Percentiles rank a stretch among this genome's conserved stretches.
Evolutionary conservation across 2,329 filamentous ascomycete species (phyloP).

Genomic region (Fusarium irregulare): DNA sequence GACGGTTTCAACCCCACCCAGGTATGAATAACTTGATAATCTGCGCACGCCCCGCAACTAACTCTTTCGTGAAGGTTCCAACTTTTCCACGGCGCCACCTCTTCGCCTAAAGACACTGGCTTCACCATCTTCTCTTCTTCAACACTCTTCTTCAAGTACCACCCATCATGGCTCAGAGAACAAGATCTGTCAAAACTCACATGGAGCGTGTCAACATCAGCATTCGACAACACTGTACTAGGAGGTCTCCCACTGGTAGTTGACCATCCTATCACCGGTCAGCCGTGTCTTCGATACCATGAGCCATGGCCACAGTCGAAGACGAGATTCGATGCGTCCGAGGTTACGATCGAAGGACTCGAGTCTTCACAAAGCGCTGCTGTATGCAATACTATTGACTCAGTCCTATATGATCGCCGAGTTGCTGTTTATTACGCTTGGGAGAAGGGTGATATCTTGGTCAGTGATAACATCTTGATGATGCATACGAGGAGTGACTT

Average conservation of each 20-base stretch:
- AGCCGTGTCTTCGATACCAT: conserved; percentile 65
- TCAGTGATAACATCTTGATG: conserved; percentile 63
- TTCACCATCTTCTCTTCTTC: conserved; percentile 67
- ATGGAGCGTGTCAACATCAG: conserved; percentile 61
- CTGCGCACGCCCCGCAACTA: background rate
- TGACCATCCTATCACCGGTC: conserved; percentile 57
- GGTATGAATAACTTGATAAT: conserved; percentile 43
- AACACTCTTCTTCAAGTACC: conserved; percentile 60
- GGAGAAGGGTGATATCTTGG: conserved; percentile 65
- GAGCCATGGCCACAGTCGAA: conserved; percentile 65
- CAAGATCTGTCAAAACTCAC: conserved; percentile 55
- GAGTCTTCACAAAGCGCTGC: conserved; percentile 47
- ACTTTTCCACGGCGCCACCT: conserved; percentile 60
- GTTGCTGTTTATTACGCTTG: conserved; percentile 63
- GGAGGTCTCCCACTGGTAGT: conserved; percentile 57
- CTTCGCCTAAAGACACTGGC: conserved; percentile 62
- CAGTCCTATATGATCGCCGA: conserved; percentile 60
- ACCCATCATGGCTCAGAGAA: conserved; percentile 53
- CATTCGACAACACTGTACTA: conserved; percentile 59
- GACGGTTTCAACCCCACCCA: conserved; percentile 57
- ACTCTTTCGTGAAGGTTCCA: conserved; percentile 55
- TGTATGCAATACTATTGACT: conserved; percentile 55
- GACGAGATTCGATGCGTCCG: conserved; percentile 61
- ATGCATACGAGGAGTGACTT: conserved; percentile 64
- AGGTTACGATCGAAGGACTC: conserved; percentile 56